Evolutionary conservation across 768 basidiomycete species (phyloP), one percentile per base, ranked within the genome.

Genomic region (Mycena leptocephala): DNA sequence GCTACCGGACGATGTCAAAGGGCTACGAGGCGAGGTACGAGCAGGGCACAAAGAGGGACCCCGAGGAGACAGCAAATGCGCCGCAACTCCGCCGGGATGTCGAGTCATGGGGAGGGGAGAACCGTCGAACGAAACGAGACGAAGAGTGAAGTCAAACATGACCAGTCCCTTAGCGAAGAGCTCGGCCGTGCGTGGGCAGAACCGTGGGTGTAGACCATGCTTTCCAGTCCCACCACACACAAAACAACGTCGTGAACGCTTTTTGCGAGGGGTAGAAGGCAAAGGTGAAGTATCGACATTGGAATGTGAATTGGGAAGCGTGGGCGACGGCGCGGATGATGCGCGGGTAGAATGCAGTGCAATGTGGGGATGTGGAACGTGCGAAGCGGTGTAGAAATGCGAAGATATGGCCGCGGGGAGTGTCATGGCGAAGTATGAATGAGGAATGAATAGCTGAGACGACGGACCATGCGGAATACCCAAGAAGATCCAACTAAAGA

Each of bases 81-180:
- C 56, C 3, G 58, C 56, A 33, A 70, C 69, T n/a, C 56, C 69
- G 43, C 58, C 58, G 13, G 51, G 51, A 39, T 55, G 51, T 10
- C 51, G 70, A 6, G 70, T 71, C 70, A 71, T 71, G 58, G 70
- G 70, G 30, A 72, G 70, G 18, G 70, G 59, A 1, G 59, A 63
- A 28, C 70, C 70, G n/a, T 72, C 62, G 33, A 28, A 53, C 9
- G 48, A 64, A n/a, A 72, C 46, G 39, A 72, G 70, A 26, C 61
- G 70, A 41, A 22, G 5, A n/a, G 26, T 6, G 26, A 4, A 2
- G 35, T 63, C 39, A 33, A 72, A 62, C 32, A 14, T 62, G 3
- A 56, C 70, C 20, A 72, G 61, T 2, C 26, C 1, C 11, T 41
- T n/a, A 46, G 33, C 5, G 5, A 62, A 0, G 26, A 72, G 70